Percentiles rank a stretch among this genome's conserved stretches.
phyloP scores from a whole-genome alignment of 495 filamentous ascomycete species.

The Lasiosphaeriaceae sp. region DNA sequence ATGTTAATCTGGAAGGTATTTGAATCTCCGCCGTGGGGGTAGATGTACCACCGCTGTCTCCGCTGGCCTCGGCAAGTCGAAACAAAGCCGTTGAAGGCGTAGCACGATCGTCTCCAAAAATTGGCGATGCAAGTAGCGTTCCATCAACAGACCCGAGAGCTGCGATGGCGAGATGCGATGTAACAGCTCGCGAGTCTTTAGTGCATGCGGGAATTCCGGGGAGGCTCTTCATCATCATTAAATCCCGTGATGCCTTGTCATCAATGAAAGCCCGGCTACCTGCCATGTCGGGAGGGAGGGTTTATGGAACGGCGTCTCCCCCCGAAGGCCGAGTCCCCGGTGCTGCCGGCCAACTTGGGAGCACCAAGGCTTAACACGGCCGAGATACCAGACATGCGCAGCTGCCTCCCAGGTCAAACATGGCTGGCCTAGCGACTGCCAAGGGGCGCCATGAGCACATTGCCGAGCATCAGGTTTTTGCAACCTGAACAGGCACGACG shows the following conservation, averaged over 20 bases:
- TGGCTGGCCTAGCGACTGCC: not conserved
- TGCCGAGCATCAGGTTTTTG: not conserved
- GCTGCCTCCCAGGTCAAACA: not conserved
- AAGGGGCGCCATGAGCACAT: not conserved
- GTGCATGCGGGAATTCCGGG: slow-evolving; percentile 15
- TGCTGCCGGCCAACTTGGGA: not conserved
- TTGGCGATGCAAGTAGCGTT: slow-evolving; percentile 17
- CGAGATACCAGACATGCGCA: not conserved
- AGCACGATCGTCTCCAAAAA: no score
- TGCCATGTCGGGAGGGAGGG: slow-evolving; percentile 7
- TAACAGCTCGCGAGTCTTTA: slow-evolving; percentile 20
- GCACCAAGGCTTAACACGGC: not conserved
- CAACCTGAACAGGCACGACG: not conserved
- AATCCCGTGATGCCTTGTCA: slow-evolving; percentile 6
- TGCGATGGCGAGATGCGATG: slow-evolving; percentile 32
- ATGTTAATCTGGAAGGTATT: no score
- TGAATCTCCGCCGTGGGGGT: no score
- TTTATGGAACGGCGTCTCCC: slow-evolving; percentile 18
- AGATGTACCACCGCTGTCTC: no score
- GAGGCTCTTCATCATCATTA: slow-evolving; percentile 10
- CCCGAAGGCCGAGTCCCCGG: not conserved
- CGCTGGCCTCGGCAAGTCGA: not conserved
- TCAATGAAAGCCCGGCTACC: not conserved
- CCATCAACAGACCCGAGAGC: slow-evolving; percentile 26
- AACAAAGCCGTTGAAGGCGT: no score